These are phyloP conservation scores for Emmonsiellopsis sp. DNA, from an alignment of 2,329 filamentous ascomycete species.

Conservation along the genomic window DNA sequence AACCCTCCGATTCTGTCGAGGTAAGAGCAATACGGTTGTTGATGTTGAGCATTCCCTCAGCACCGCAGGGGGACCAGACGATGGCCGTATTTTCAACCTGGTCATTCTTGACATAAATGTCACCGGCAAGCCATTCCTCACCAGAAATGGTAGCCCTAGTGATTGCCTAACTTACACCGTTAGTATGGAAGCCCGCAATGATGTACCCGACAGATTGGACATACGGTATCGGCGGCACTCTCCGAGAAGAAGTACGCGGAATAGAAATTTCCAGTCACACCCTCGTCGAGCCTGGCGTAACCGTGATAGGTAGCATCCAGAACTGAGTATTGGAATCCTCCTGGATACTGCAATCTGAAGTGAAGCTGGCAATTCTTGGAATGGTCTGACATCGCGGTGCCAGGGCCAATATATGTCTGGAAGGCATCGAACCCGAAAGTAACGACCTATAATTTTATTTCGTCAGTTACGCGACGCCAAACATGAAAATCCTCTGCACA, in stretches of 20 bases:
- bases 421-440: neutral
- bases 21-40: conserved; percentile 2
- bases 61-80: conserved; percentile 1
- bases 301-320: neutral
- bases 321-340: neutral
- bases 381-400: neutral
- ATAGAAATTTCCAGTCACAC: neutral
- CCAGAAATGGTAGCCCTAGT: neutral
- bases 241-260: neutral
- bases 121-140: neutral
- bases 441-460: neutral
- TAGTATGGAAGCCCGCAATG: neutral
- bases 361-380: neutral
- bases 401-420: neutral
- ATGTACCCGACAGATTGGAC: neutral
- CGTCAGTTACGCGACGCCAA: neutral
- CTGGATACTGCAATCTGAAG: neutral
- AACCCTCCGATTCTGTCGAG: neutral
- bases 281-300: neutral
- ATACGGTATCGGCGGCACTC: neutral
- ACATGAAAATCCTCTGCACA: neutral
- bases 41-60: neutral
- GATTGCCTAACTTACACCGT: neutral
- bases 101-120: neutral
- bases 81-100: neutral